Conservation (phyloP, 192 early-diverging fungal genomes). For the Funneliformis mosseae region DNA sequence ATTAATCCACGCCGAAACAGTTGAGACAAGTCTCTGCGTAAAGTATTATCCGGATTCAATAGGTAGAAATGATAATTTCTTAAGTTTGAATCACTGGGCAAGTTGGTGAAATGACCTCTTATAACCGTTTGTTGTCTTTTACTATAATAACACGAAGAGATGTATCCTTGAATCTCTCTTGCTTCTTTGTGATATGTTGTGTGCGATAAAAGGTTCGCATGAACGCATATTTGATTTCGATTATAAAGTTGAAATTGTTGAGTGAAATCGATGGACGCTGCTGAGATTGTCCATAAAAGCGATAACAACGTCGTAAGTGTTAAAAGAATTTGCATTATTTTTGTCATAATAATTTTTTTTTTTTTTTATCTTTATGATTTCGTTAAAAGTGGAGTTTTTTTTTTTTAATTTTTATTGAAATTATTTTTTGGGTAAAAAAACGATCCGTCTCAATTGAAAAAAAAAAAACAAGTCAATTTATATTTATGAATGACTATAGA, state of each 20-base stretch:
- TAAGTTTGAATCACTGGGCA: background rate
- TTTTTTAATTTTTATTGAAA: too few relatives aligned
- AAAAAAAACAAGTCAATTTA: too few relatives aligned
- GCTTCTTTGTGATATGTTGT: background rate
- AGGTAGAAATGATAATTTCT: slow-evolving; percentile 6
- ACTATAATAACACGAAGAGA: background rate
- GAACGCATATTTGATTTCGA: background rate
- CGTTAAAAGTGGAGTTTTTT: too few relatives aligned
- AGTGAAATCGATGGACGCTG: background rate
- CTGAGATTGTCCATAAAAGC: background rate
- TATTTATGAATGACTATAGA: too few relatives aligned
- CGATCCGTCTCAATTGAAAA: too few relatives aligned
- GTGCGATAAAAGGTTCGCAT: background rate
- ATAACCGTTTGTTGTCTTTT: background rate
- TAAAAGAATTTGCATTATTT: background rate
- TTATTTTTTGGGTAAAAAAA: too few relatives aligned
- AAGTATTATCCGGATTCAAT: background rate
- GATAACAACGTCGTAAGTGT: background rate
- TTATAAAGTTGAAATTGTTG: background rate
- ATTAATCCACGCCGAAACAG: background rate
- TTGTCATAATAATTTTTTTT: background rate
- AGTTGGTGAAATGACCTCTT: background rate
- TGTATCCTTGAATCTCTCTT: background rate
- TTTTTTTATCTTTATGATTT: background rate
- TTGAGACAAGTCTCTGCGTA: background rate